Percentiles rank a stretch among this genome's conserved stretches.
phyloP scores from a whole-genome alignment of 1,139 yeast species.

The Pneumocystis murina region DNA sequence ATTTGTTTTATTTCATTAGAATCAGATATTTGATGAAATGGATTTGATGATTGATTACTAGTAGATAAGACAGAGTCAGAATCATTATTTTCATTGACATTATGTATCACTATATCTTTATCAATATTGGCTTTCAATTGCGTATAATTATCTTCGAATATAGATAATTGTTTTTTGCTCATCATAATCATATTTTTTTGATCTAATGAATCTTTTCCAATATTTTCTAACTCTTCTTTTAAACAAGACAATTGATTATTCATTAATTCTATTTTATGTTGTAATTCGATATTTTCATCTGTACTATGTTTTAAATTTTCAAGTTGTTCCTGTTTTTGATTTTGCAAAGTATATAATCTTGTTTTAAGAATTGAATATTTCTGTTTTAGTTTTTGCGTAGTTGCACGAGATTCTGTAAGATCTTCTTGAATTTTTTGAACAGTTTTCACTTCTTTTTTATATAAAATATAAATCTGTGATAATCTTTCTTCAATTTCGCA shows the following conservation, averaged over 20 bases:
- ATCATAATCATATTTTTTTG: constrained; percentile 51
- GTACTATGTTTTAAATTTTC: constrained; percentile 48
- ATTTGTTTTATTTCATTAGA: background rate
- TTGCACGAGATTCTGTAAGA: constrained; percentile 45
- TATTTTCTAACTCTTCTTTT: constrained; percentile 39
- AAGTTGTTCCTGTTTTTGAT: constrained; percentile 50
- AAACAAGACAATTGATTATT: constrained; percentile 54
- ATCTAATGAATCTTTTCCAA: constrained; percentile 41
- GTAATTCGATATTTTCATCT: constrained; percentile 46
- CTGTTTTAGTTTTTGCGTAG: constrained; percentile 55
- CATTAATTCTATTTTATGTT: constrained; percentile 40
- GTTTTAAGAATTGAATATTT: constrained; percentile 75
- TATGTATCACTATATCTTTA: constrained; percentile 18
- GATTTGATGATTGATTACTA: background rate
- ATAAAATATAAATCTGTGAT: constrained; percentile 47
- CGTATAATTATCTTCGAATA: constrained; percentile 37
- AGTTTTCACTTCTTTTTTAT: constrained; percentile 56
- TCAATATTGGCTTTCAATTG: constrained; percentile 31
- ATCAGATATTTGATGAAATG: background rate
- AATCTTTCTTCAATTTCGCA: constrained; percentile 59
- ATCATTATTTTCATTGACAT: background rate
- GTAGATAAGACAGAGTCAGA: background rate
- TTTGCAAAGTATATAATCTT: constrained; percentile 54
- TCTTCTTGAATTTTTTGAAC: constrained; percentile 57
- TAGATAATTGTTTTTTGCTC: constrained; percentile 52